Evolutionary conservation across 2,329 filamentous ascomycete genomes (phyloP).

Genomic region (Grosmannia penicillata): DNA sequence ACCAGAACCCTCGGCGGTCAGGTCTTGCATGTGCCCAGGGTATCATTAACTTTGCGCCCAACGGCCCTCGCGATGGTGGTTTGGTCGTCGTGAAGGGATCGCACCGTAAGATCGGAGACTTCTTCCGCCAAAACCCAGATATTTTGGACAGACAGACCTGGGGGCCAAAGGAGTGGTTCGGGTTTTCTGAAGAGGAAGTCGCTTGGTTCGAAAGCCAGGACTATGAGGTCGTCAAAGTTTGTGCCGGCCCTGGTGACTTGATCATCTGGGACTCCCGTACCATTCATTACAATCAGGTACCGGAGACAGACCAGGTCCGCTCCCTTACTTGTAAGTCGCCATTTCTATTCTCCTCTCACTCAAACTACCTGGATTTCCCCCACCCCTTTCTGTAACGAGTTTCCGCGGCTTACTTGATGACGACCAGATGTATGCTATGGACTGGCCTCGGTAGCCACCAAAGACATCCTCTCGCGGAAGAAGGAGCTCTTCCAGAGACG

Average conservation of each 20-base stretch:
- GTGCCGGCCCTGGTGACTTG: conserved; percentile 6
- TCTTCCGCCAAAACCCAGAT: conserved; percentile 1
- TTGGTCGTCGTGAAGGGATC: conserved; percentile 20
- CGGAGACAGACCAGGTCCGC: conserved; percentile 14
- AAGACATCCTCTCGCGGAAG: conserved; percentile 15
- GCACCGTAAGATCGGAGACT: conserved; percentile 3
- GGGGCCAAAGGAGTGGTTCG: conserved; percentile 1
- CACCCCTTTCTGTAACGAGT: no score
- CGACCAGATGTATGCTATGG: conserved; percentile 18
- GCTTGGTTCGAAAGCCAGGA: conserved; percentile 1
- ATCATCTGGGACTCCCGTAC: conserved; percentile 23
- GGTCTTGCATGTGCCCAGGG: conserved; percentile 17
- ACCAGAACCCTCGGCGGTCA: conserved; percentile 14
- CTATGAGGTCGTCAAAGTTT: conserved; percentile 4
- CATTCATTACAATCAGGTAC: conserved; percentile 20
- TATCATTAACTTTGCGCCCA: conserved; percentile 16
- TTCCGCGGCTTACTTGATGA: no score
- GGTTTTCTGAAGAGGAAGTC: background rate
- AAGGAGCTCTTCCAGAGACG: conserved; percentile 14
- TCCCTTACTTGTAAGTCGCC: conserved; percentile 14
- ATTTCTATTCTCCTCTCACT: background rate
- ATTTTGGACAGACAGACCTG: background rate
- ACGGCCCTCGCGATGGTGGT: conserved; percentile 21
- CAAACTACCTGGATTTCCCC: no score
- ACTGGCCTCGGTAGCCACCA: conserved; percentile 17